phyloP scores from a whole-genome alignment of 2,329 filamentous ascomycete species.

The Ascochyta koolunga region DNA sequence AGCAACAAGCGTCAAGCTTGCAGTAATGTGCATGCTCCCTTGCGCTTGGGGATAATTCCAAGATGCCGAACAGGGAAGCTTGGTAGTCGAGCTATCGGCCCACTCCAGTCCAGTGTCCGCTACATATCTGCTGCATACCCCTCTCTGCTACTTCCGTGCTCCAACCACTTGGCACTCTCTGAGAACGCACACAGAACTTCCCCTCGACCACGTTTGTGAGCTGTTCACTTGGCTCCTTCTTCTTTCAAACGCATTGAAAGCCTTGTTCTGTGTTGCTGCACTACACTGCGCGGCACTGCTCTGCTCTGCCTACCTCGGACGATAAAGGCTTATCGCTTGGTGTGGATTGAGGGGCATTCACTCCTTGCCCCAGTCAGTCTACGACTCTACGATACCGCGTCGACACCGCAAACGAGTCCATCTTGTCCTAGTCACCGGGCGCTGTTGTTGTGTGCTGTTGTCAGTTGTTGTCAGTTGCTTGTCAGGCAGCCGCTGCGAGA shows the following conservation, averaged over 20 bases:
- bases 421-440: conserved; percentile 10
- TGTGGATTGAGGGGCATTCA: conserved; percentile 29
- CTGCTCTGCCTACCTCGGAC: conserved; percentile 32
- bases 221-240: not conserved
- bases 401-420: too few species aligned
- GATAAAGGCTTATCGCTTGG: conserved; percentile 43
- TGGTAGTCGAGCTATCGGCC: conserved; percentile 36
- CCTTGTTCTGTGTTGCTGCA: too few species aligned
- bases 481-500: conserved; percentile 38
- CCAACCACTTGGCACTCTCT: conserved; percentile 16
- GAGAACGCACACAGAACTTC: conserved; percentile 13
- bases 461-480: conserved; percentile 5
- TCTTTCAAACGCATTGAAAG: not conserved
- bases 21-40: conserved; percentile 17
- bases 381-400: too few species aligned
- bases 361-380: conserved; percentile 11
- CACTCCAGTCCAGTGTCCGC: conserved; percentile 25
- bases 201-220: conserved; percentile 1
- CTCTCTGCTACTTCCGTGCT: conserved; percentile 28
- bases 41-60: conserved; percentile 27
- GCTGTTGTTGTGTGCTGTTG: conserved; percentile 16
- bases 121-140: conserved; percentile 46
- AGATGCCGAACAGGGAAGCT: conserved; percentile 31
- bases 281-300: too few species aligned
- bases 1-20: conserved; percentile 19